Evolutionary conservation across 768 basidiomycete species (phyloP).

Genomic region (Wakefieldia striispora): DNA sequence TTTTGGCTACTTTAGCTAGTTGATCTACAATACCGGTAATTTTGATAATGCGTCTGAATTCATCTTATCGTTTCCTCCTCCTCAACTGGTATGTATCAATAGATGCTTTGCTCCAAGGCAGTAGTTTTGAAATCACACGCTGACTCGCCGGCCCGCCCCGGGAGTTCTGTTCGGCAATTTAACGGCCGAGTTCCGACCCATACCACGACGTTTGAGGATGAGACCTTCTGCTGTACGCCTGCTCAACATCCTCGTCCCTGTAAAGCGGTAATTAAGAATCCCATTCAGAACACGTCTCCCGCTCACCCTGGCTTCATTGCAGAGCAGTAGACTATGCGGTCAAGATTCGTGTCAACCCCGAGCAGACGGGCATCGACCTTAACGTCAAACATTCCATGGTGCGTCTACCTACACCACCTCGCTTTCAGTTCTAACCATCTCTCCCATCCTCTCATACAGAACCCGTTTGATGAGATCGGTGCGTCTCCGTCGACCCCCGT

Average conservation of each 20-base stretch:
- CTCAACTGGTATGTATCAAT: no score
- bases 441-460: slow-evolving; percentile 46
- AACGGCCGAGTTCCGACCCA: slow-evolving; percentile 14
- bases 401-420: slow-evolving; percentile 20
- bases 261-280: slow-evolving; percentile 64
- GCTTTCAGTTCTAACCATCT: no score
- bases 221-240: slow-evolving; percentile 67
- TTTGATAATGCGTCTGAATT: no score
- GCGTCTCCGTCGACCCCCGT: neutral
- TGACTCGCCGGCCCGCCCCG: no score
- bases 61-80: no score
- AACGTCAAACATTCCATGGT: slow-evolving; percentile 99
- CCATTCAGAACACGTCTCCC: neutral
- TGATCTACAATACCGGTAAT: no score
- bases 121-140: no score
- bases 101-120: no score
- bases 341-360: slow-evolving; percentile 95
- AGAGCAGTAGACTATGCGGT: slow-evolving; percentile 97
- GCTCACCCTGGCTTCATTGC: slow-evolving; percentile 2
- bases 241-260: slow-evolving; percentile 90
- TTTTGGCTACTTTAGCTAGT: no score
- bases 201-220: slow-evolving; percentile 46
- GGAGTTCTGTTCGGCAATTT: slow-evolving; percentile 1
- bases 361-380: slow-evolving; percentile 93
- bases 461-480: slow-evolving; percentile 99